Conservation (phyloP, 768 basidiomycete species). For the Punctularia strigosozonata region DNA sequence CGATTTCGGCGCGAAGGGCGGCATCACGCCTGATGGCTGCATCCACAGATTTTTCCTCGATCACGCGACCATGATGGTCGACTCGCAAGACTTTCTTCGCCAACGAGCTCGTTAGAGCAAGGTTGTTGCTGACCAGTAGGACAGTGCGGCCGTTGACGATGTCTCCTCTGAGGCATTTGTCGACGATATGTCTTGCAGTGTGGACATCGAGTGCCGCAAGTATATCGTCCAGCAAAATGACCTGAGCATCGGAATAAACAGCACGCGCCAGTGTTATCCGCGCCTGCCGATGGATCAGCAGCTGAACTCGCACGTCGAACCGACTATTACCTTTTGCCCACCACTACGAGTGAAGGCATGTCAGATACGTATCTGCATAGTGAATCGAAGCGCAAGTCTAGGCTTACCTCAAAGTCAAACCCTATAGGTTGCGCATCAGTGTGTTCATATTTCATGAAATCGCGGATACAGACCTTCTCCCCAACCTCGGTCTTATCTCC, state of each 20-base stretch:
- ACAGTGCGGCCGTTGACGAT: constrained; percentile 38
- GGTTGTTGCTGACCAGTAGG: constrained; percentile 29
- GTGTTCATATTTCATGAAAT: too few relatives aligned
- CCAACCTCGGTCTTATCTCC: constrained; percentile 14
- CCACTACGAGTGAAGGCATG: constrained; percentile 20
- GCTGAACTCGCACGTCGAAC: constrained; percentile 9
- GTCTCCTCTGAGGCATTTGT: constrained; percentile 36
- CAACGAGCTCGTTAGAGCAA: neutral
- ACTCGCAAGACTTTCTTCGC: neutral
- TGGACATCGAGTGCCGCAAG: constrained; percentile 42
- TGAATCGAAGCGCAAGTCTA: constrained; percentile 9
- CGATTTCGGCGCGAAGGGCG: neutral
- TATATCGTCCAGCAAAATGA: constrained; percentile 64
- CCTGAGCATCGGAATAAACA: constrained; percentile 44
- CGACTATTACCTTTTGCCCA: constrained; percentile 44
- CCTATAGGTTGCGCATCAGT: too few relatives aligned
- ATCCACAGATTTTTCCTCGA: neutral
- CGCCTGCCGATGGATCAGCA: constrained; percentile 22
- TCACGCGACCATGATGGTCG: neutral
- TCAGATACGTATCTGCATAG: constrained; percentile 1
- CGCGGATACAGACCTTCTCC: too few relatives aligned
- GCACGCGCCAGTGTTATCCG: constrained; percentile 47
- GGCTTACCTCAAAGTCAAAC: constrained; percentile 5
- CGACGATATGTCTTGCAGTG: constrained; percentile 39
- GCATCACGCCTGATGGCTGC: neutral